These are phyloP conservation scores for Nigrograna mackinnonii DNA, from an alignment of 2,329 filamentous ascomycete genomes.

Conservation along the genomic window DNA sequence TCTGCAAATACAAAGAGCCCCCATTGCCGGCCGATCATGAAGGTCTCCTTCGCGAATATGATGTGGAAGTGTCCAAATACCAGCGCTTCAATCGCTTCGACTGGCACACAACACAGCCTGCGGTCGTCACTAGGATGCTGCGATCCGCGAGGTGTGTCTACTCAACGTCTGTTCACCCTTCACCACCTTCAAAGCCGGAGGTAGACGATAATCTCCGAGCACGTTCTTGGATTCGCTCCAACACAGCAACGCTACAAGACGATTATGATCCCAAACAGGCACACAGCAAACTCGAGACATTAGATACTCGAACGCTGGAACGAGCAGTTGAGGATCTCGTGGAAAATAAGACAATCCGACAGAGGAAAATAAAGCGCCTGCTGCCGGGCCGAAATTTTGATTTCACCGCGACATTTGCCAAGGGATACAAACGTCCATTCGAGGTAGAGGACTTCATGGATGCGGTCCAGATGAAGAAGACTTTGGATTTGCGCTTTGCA, in stretches of 20 bases:
- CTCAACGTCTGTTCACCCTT: slow-evolving; percentile 24
- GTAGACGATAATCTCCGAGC: slow-evolving; percentile 22
- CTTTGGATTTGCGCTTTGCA: slow-evolving; percentile 61
- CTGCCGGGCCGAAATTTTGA: slow-evolving; percentile 64
- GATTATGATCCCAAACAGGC: slow-evolving; percentile 45
- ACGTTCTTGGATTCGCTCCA: slow-evolving; percentile 51
- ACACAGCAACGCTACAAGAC: slow-evolving; percentile 45
- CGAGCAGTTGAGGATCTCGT: slow-evolving; percentile 61
- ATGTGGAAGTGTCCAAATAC: slow-evolving; percentile 31
- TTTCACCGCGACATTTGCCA: slow-evolving; percentile 63
- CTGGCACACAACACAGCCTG: slow-evolving; percentile 28
- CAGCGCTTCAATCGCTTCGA: slow-evolving; percentile 23
- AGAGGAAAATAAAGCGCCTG: slow-evolving; percentile 61
- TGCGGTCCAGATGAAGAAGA: slow-evolving; percentile 63
- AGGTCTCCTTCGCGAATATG: slow-evolving; percentile 22
- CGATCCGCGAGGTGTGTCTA: slow-evolving; percentile 27
- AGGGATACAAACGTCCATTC: slow-evolving; percentile 60
- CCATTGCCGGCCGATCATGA: slow-evolving; percentile 22
- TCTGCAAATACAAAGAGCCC: slow-evolving; percentile 29
- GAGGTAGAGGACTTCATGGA: slow-evolving; percentile 45
- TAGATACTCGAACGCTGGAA: slow-evolving; percentile 37
- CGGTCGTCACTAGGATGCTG: slow-evolving; percentile 25
- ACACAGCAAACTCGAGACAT: slow-evolving; percentile 40
- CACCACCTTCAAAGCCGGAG: slow-evolving; percentile 1
- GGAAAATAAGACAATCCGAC: slow-evolving; percentile 59